Conservation (phyloP, 108 stramenopile genomes). For the Nitzschia sp. region DNA sequence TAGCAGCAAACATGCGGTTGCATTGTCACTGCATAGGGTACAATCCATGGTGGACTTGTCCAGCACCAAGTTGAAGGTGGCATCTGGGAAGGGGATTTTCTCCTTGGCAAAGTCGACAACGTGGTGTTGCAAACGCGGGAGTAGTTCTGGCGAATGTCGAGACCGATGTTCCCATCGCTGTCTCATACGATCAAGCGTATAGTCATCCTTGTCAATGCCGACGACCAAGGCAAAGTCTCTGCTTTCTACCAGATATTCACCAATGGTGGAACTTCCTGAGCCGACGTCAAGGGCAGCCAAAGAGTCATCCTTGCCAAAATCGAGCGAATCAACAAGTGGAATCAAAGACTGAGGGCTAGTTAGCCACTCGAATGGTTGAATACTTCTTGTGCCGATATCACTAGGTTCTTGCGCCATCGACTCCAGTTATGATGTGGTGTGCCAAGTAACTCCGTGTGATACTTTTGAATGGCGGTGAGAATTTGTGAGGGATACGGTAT, state of each 20-base stretch:
- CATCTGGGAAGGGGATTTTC: conserved; percentile 16
- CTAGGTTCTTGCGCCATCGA: no score
- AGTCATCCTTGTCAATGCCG: conserved; percentile 68
- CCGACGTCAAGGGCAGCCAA: conserved; percentile 66
- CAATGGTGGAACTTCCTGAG: conserved; percentile 71
- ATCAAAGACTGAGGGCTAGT: conserved; percentile 44
- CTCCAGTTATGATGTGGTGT: no score
- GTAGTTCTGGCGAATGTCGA: not conserved
- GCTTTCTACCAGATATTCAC: conserved; percentile 56
- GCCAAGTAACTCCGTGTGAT: no score
- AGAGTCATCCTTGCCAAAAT: not conserved
- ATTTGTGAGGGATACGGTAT: no score
- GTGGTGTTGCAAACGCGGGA: conserved; percentile 3
- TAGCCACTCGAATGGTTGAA: conserved; percentile 58
- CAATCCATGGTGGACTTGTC: conserved; percentile 88
- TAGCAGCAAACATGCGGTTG: conserved; percentile 55
- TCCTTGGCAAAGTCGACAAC: conserved; percentile 37
- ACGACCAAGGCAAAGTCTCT: conserved; percentile 52
- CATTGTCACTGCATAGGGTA: conserved; percentile 66
- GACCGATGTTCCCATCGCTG: conserved; percentile 52
- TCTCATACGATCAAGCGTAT: conserved; percentile 55
- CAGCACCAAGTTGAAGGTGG: conserved; percentile 62
- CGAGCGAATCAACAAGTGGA: conserved; percentile 15
- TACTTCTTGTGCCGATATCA: not conserved
- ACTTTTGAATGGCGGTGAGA: no score